Evolutionary conservation across 257 asterid genomes (phyloP).

Genomic region (Penstemon barbatus): DNA sequence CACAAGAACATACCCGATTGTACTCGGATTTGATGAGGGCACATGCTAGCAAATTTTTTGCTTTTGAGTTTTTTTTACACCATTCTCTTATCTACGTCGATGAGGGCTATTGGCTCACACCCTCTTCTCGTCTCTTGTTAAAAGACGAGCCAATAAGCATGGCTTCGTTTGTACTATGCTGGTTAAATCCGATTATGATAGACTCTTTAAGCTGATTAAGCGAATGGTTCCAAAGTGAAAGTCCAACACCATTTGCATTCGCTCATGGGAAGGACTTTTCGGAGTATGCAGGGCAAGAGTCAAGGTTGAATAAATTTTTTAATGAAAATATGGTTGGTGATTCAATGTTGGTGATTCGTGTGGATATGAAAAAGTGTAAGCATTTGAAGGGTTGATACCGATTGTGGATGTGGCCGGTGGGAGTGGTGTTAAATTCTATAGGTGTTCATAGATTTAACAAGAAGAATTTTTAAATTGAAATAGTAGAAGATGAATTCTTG

Average conservation of each 20-base stretch:
- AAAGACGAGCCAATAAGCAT: constrained; percentile 18
- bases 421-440: not conserved
- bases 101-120: constrained; percentile 17
- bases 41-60: too few relatives aligned
- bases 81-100: not conserved
- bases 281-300: constrained; percentile 3
- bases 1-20: too few relatives aligned
- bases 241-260: constrained; percentile 1
- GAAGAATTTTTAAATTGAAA: too few relatives aligned
- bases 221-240: constrained; percentile 17
- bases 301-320: constrained; percentile 9
- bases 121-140: constrained; percentile 20
- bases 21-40: too few relatives aligned
- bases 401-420: constrained; percentile 26
- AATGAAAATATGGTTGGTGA: constrained; percentile 22
- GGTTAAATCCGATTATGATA: constrained; percentile 10
- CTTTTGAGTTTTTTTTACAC: too few relatives aligned
- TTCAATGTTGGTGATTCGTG: not conserved
- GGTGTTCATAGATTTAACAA: too few relatives aligned
- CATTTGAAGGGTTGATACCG: constrained; percentile 5
- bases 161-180: not conserved
- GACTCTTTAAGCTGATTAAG: constrained; percentile 21
- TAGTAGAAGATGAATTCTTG: too few relatives aligned
- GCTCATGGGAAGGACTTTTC: constrained; percentile 14
- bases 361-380: not conserved